Percentiles rank a stretch among this genome's conserved stretches.
These are phyloP conservation scores for Fomitopsis palustris DNA, from an alignment of 1,284 basidiomycete species.

Conservation along the genomic window DNA sequence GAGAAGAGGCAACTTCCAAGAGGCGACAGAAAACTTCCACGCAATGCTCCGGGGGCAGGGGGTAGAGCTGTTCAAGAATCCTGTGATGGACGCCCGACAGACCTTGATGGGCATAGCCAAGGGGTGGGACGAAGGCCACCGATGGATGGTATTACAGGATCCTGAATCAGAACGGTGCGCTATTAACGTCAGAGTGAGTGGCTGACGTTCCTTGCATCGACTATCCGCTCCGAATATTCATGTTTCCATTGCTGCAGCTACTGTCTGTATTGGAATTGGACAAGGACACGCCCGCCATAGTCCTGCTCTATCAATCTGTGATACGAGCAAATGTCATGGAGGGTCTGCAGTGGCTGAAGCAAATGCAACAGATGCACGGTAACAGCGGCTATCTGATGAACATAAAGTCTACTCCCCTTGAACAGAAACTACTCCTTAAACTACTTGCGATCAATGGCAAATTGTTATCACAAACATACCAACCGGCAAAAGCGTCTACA, in stretches of 20 bases:
- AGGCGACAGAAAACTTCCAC: not conserved
- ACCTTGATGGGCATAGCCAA: conserved; percentile 29
- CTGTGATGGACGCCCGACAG: conserved; percentile 36
- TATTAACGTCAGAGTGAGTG: conserved; percentile 27
- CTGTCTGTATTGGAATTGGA: conserved; percentile 27
- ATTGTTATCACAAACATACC: conserved; percentile 27
- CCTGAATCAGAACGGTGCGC: conserved; percentile 15
- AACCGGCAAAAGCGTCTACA: conserved; percentile 12
- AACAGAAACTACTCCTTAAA: conserved; percentile 30
- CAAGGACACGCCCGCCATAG: conserved; percentile 29
- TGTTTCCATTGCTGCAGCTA: conserved; percentile 20
- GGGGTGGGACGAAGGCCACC: conserved; percentile 22
- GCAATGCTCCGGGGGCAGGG: not conserved
- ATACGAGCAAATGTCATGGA: conserved; percentile 14
- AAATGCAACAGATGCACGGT: conserved; percentile 4
- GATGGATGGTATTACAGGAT: conserved; percentile 27
- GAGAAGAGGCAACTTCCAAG: conserved; percentile 12
- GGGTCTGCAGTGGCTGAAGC: conserved; percentile 13
- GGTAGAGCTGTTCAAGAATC: conserved; percentile 23
- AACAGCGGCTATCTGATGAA: not conserved
- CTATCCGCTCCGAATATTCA: not conserved
- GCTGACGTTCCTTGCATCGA: not conserved
- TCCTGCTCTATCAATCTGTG: conserved; percentile 27
- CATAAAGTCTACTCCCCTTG: conserved; percentile 27
- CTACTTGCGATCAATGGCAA: conserved; percentile 34